Percentiles rank a stretch among this genome's conserved stretches.
phyloP scores from a whole-genome alignment of 176 grass and related monocot species.

The Cenchrus fungigraminus region DNA sequence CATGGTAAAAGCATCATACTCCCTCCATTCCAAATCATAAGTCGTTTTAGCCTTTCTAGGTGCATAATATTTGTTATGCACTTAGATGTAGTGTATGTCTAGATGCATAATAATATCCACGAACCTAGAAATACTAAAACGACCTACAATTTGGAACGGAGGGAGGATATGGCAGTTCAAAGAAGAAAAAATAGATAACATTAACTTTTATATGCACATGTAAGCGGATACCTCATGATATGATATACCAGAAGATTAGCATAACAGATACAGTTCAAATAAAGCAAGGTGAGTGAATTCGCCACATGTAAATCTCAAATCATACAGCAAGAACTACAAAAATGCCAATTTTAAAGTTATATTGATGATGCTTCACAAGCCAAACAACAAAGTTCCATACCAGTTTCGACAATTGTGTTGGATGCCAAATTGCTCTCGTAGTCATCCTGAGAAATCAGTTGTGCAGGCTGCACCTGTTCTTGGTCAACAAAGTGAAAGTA shows the following conservation, averaged over 20 bases:
- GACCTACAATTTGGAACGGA: too few species aligned
- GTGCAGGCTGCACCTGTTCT: conserved; percentile 70
- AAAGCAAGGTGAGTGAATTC: background rate
- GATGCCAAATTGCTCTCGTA: conserved; percentile 66
- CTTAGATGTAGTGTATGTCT: too few species aligned
- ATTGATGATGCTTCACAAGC: background rate
- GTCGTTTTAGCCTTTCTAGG: too few species aligned
- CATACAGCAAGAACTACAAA: background rate
- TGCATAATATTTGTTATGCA: too few species aligned
- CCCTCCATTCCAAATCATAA: too few species aligned
- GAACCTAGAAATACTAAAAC: too few species aligned
- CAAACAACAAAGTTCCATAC: conserved; percentile 40
- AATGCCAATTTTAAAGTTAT: background rate
- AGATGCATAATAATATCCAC: too few species aligned
- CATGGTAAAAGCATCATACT: background rate
- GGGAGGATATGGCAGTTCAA: background rate
- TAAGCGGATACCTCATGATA: background rate
- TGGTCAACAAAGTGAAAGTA: conserved; percentile 91
- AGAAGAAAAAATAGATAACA: background rate
- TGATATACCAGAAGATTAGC: background rate
- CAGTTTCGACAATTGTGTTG: conserved; percentile 44
- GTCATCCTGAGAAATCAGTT: conserved; percentile 44
- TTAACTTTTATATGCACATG: background rate
- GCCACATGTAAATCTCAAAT: conserved; percentile 1
- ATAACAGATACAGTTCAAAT: background rate